A percentile compares a stretch with the other conserved stretches of the same genome.
Conservation (phyloP, 768 basidiomycete genomes). For the Suillus brevipes region DNA sequence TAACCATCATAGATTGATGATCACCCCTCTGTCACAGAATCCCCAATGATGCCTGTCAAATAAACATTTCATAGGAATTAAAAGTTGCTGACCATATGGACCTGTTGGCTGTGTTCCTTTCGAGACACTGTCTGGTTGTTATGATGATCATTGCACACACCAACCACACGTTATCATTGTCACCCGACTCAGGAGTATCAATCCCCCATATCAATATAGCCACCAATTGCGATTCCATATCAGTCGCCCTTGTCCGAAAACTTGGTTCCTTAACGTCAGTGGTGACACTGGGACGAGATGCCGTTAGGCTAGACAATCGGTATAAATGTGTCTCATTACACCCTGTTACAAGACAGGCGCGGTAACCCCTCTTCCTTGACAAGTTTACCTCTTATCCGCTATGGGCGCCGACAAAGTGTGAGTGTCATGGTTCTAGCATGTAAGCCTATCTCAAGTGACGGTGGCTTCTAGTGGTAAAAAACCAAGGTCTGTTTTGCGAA, state of each 20-base stretch:
- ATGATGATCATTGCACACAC: neutral
- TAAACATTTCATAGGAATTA: neutral
- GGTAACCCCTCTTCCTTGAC: neutral
- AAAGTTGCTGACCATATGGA: neutral
- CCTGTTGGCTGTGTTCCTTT: neutral
- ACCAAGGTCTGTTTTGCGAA: neutral
- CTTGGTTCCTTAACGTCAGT: neutral
- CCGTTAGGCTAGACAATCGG: neutral
- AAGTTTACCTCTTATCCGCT: neutral
- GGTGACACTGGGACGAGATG: neutral
- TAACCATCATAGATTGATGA: neutral
- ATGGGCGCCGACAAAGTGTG: constrained; percentile 1
- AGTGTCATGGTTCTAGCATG: neutral
- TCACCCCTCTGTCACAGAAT: neutral
- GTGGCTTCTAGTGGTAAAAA: neutral
- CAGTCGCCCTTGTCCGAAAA: neutral
- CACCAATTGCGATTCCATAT: neutral
- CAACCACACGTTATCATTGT: neutral
- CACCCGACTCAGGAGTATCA: neutral
- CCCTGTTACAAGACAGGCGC: too few species aligned
- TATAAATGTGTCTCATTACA: neutral
- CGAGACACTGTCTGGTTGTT: neutral
- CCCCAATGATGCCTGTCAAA: neutral
- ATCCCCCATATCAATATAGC: neutral
- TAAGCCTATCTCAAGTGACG: neutral